Percentiles rank a stretch among this genome's conserved stretches.
Conservation (phyloP, 192 early-diverging fungal species). For the Coemansia sp. region DNA sequence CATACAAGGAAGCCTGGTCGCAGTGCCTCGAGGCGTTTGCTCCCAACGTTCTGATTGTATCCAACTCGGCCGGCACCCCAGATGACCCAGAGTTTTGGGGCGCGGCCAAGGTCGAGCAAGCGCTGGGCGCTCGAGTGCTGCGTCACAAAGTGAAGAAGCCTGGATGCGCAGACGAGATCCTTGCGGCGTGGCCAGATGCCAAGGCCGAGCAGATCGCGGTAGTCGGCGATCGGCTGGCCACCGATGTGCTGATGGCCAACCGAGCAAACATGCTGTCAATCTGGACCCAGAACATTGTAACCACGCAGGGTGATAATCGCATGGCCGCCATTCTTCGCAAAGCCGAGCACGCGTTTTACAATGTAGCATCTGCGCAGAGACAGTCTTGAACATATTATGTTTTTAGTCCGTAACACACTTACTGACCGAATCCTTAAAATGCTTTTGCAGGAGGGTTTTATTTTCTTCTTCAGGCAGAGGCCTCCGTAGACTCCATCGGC, state of each 20-base stretch:
- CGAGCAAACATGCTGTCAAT: slow-evolving; percentile 66
- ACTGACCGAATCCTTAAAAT: no score
- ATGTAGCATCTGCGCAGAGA: no score
- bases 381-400: no score
- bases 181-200: background rate
- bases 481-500: slow-evolving; percentile 5
- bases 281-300: slow-evolving; percentile 64
- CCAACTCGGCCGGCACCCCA: slow-evolving; percentile 83
- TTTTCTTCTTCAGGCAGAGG: background rate
- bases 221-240: slow-evolving; percentile 83
- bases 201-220: slow-evolving; percentile 55
- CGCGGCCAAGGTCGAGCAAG: slow-evolving; percentile 35
- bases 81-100: slow-evolving; percentile 61
- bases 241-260: slow-evolving; percentile 85
- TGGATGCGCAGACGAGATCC: slow-evolving; percentile 60
- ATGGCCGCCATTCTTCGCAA: slow-evolving; percentile 51
- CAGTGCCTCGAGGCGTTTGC: slow-evolving; percentile 62
- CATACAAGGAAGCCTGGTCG: slow-evolving; percentile 67
- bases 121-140: slow-evolving; percentile 56
- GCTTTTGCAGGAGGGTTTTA: background rate
- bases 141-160: slow-evolving; percentile 68
- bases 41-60: slow-evolving; percentile 71
- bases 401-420: no score
- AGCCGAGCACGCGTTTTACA: slow-evolving; percentile 24
- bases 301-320: slow-evolving; percentile 71